These are phyloP conservation scores for Chalciporus sphaerocephalus DNA, from an alignment of 768 basidiomycete genomes.

Conservation along the genomic window DNA sequence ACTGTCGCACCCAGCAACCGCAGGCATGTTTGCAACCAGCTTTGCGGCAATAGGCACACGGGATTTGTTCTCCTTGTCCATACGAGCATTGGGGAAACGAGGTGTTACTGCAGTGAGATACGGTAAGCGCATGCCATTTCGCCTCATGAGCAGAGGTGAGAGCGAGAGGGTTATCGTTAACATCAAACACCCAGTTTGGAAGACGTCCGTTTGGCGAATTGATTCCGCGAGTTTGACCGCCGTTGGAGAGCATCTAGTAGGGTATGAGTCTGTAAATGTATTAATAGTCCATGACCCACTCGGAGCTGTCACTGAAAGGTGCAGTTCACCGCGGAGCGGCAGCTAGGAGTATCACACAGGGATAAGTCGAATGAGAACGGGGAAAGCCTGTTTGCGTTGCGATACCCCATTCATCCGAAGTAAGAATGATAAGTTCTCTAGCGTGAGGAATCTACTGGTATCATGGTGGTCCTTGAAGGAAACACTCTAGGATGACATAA, in stretches of 20 bases:
- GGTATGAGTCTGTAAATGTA: constrained; percentile 77
- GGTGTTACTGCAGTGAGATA: constrained; percentile 97
- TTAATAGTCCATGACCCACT: constrained; percentile 47
- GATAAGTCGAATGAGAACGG: no score
- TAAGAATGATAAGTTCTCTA: no score
- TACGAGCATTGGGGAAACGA: constrained; percentile 93
- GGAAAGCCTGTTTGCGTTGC: no score
- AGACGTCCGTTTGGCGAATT: constrained; percentile 96
- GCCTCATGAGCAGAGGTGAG: constrained; percentile 97
- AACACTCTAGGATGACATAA: no score
- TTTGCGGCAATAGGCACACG: constrained; percentile 97
- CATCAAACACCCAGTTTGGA: constrained; percentile 88
- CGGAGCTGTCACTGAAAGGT: constrained; percentile 35
- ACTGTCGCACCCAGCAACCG: constrained; percentile 95
- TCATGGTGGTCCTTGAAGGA: no score
- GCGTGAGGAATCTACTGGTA: no score
- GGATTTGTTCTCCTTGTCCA: constrained; percentile 97
- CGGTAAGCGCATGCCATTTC: constrained; percentile 92
- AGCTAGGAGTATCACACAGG: no score
- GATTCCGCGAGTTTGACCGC: constrained; percentile 95
- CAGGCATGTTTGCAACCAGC: constrained; percentile 96
- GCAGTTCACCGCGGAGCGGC: constrained; percentile 91
- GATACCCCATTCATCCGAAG: no score
- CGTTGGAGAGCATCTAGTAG: constrained; percentile 89
- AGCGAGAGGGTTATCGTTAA: constrained; percentile 95